Base-by-base conservation (phyloP, 1,284 basidiomycete species). In the Volvariella surrecta region DNA sequence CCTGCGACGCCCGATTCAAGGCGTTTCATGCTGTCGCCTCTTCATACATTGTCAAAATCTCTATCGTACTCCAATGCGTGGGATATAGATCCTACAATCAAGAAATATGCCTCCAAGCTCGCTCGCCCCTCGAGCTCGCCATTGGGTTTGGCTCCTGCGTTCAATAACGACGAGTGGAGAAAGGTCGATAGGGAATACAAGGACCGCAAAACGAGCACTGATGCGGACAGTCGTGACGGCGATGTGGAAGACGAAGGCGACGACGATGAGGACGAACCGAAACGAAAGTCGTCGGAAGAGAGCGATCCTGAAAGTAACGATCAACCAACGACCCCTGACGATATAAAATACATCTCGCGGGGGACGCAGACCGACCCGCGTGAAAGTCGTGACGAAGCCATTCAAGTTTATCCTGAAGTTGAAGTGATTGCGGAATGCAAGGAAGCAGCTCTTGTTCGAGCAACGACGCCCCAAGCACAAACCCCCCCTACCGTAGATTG, bases 191-290 rank as follows among this genome's bases (percentile, higher is more conserved):
- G 57, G 54, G 24, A 28, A 11, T 35, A 35, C 16, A 73, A 61
- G 47, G 70, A 58, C 44, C 71, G 72, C 65, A 73, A 76, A 47
- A 73, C 79, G 24, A 63, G 62, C 47, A 62, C 64, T 28, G 85
- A 87, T 50, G 77, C 71, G 11, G 79, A 74, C 51, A 87, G 84
- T 54, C 75, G 79, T 49, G 88, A 90, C 56, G 88, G 82, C 1
- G 87, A 91, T 54, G 79, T 86, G 46, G 89, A 89, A 53, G 87
- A 86, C 47, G 85, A 89, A 46, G 77, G 76, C n/a, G 79, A 82
- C 38, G 67, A 67, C 46, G 48, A 57, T 63, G 31, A 58, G 58
- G 32, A 45, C 45, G 45, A 56, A 39, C 47, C 50, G 42, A 30
- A 42, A 17, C 49, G 40, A 44, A 50, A 51, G 48, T 60, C 57